phyloP scores from a whole-genome alignment of 129 eudicot species.

The Saussurea involucrata region DNA sequence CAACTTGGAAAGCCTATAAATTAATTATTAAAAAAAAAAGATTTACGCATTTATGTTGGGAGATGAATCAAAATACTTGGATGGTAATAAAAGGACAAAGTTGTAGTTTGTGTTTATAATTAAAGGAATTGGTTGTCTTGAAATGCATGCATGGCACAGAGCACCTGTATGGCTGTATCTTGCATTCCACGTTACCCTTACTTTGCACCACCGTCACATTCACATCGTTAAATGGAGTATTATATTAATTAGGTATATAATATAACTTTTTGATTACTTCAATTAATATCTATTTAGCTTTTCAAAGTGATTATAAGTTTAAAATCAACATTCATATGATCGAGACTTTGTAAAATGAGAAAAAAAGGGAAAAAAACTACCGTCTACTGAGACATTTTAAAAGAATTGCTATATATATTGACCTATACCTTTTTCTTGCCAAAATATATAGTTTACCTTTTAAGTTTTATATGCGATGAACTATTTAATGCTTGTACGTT shows the following conservation, averaged over 20 bases:
- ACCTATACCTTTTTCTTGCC: background rate
- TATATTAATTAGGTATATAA: no score
- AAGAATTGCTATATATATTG: background rate
- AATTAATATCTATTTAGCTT: background rate
- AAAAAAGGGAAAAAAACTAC: background rate
- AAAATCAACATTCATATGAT: background rate
- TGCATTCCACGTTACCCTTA: background rate
- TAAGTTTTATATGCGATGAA: background rate
- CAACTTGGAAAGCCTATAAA: slow-evolving; percentile 19
- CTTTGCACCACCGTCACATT: background rate
- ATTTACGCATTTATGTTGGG: background rate
- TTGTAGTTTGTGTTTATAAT: background rate
- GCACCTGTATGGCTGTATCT: background rate
- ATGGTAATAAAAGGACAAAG: background rate
- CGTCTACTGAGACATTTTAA: background rate
- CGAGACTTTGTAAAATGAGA: background rate
- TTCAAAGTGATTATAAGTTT: background rate
- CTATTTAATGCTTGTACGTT: no score
- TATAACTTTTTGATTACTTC: background rate
- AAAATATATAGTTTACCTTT: no score
- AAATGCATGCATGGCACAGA: background rate
- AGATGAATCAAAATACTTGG: background rate
- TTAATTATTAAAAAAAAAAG: background rate
- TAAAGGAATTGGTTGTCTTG: background rate
- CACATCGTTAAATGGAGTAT: background rate